Base-by-base conservation (phyloP, 2,329 filamentous ascomycete species). In the Rutstroemia sydowiana region DNA sequence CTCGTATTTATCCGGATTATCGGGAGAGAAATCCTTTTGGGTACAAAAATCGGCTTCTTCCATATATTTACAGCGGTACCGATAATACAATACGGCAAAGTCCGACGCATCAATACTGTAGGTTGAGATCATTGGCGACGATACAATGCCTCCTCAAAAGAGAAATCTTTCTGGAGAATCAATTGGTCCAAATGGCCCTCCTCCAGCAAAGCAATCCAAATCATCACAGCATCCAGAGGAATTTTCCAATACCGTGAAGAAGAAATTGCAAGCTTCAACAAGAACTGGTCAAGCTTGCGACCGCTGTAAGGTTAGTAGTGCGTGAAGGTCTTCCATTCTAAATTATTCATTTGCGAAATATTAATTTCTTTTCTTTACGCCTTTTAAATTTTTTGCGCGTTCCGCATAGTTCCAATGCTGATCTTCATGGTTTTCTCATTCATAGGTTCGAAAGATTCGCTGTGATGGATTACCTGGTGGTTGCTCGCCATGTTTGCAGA, bases 221-320 rank as follows among this genome's bases (percentile, higher is more conserved):
- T 45, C 58, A 5, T 64, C 66, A 45, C 55, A 66, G 45, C 56
- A 57, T 21, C 60, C 63, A 2, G 64, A 66, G 36, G 60, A 66
- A 20, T 68, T 66, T 54, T 67, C 65, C 5, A 64, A 60, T 53
- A 66, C 70, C 13, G 74, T 76, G 43, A 77, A 74, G 68, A 77
- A 78, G 68, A 75, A 75, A 61, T 68, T 80, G 49, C 69, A 71
- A 48, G 71, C 71, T 52, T 78, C 76, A 49, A 76, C 75, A 56
- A 73, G 81, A 52, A 95, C 88, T 0, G 88, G 88, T 9, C 88
- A 95, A 71, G 88, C 88, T 30, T 95, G 88, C 75, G 88, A 95
- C 70, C 78, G 89, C 51, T 95, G 89, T 76, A 93, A 92, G 78
- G 85, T 88, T 68, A 61, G 75, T 48, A n/a, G n/a, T n/a, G n/a